Conservation (phyloP, 108 stramenopile species). For the Discostella pseudostelligera region DNA sequence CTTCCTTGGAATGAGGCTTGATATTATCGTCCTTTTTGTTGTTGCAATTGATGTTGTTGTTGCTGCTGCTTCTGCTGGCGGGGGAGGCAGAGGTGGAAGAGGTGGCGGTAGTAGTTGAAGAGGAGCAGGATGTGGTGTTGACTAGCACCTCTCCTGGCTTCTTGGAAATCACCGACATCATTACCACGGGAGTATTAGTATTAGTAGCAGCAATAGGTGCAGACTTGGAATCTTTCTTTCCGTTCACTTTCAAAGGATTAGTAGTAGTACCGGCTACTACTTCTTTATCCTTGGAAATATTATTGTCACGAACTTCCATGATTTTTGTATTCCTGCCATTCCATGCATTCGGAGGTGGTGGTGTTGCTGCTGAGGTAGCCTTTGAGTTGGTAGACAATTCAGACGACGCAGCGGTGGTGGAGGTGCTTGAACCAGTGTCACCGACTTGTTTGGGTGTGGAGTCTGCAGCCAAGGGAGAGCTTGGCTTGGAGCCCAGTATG, state of each 20-base stretch:
- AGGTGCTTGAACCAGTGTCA: slow-evolving; percentile 2
- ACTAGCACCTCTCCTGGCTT: no score
- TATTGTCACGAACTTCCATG: slow-evolving; percentile 18
- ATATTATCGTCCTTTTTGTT: slow-evolving; percentile 11
- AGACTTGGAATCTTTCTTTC: no score
- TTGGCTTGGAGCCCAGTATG: slow-evolving; percentile 20
- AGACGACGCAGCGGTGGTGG: slow-evolving; percentile 5
- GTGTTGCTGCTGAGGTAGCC: neutral
- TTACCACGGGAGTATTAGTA: no score
- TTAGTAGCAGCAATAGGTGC: neutral
- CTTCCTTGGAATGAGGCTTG: slow-evolving; percentile 15
- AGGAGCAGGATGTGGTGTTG: no score
- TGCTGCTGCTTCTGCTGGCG: slow-evolving; percentile 5
- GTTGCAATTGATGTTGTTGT: neutral
- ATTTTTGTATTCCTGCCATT: slow-evolving; percentile 39
- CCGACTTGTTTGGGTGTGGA: slow-evolving; percentile 1
- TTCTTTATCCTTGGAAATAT: neutral
- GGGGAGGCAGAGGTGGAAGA: neutral
- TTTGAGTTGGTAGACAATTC: neutral
- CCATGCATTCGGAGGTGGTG: slow-evolving; percentile 29
- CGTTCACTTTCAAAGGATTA: no score
- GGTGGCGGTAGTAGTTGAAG: no score
- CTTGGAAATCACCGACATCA: no score
- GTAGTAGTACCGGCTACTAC: neutral
- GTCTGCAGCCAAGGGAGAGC: neutral